Base-by-base conservation (phyloP, 257 asterid genomes). In the Solanum etuberosum region DNA sequence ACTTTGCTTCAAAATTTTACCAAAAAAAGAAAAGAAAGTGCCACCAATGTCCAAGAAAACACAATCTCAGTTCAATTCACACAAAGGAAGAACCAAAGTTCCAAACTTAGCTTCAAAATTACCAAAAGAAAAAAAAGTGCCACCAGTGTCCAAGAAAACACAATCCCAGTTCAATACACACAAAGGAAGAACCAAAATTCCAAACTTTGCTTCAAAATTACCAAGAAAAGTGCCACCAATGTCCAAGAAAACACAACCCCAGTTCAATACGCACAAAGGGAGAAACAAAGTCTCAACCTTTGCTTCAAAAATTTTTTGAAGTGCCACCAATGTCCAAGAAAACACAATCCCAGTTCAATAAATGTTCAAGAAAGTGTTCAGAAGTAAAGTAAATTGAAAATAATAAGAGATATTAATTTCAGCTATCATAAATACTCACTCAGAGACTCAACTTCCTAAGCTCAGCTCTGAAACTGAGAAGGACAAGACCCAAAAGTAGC, bases 211-310 rank as follows among this genome's bases (percentile, higher is more conserved):
- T 21, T 34, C 48, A 35, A 73, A 34, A 35, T 70, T 70, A 20
- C 82, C 3, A 73, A 72, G 29, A 34, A 3, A 73, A 73, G 48
- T 73, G 18, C 29, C 15, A 29, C 42, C 37, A 86, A 83, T 51
- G 74, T 54, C 91, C 84, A 87, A 83, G 76, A 90, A 71, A 83
- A 83, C 88, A 83, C 86, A 72, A 88, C 42, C 87, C 88, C 87
- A 87, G 87, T 54, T 57, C 78, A 88, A 80, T 2, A 85, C 20
- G 37, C 48, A 73, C n/a, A 73, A 71, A 9, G 32, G 31, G 32
- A 23, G 32, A 23, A 37, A 38, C 6, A 74, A 74, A 74, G 31
- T n/a, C 42, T 12, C 54, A 23, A 74, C 6, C 57, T 74, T 23
- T 23, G 1, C 37, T 77, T 40, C 61, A 48, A 48, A 48, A 48